Evolutionary conservation across 345 rosid genomes (phyloP), one percentile per base, ranked within the genome.

Genomic region (thale cress (Arabidopsis thaliana)): DNA sequence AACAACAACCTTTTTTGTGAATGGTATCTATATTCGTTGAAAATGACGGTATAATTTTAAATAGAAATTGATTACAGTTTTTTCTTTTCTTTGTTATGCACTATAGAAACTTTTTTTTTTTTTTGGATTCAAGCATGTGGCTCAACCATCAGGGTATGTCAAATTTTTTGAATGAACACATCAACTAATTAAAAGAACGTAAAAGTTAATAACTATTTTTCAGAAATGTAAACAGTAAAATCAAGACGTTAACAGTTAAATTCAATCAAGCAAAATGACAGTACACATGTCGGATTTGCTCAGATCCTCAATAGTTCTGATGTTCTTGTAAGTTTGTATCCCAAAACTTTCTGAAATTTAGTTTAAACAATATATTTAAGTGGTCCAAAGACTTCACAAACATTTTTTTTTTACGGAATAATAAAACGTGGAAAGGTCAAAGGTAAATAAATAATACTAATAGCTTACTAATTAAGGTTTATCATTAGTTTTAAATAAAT

Each of bases 241-340:
- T 64, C 59, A 9, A 75, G 36, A 52, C 71, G 62, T 37, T 81
- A 61, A 84, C 75, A 83, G 83, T 85, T 58, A 57, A 71, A 70
- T 50, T 67, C 72, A 84, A 79, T 79, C 65, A 83, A 73, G 52
- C 49, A 66, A 67, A 38, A 34, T 59, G 70, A 69, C 80, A 60
- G 50, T 49, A 8, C 49, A 63, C 59, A 70, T 64, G 76, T 63
- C 51, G 52, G 71, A 77, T 69, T 70, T 70, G 56, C 66, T 46
- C 80, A 77, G 67, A 56, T 70, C 53, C 58, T 70, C 69, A 68
- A 75, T 12, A 60, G 74, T 69, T 44, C 20, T 71, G 34, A 44
- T 56, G 59, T 46, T 16, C 55, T 61, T 61, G 58, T 55, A 45
- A 42, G 65, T 64, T 64, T 62, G 7, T 41, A 24, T 52, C 33